Base-by-base conservation (phyloP, 208 protist species). In the Wallacemonas rigidus region DNA sequence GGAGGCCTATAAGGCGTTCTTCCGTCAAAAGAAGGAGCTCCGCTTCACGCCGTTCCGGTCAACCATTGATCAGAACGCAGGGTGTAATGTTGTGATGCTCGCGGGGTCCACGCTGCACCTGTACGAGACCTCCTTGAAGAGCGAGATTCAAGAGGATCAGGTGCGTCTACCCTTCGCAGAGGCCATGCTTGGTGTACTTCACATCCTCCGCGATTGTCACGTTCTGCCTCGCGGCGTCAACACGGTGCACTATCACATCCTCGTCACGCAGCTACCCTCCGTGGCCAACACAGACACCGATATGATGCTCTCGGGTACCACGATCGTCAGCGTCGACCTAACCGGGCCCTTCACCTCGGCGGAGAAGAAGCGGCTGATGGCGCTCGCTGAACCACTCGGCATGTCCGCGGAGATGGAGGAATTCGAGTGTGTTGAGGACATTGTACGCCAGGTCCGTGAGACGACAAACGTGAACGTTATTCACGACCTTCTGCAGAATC, bases 161-260 rank as follows among this genome's bases (percentile, higher is more conserved):
- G 85, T 95, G 51, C 88, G 90, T n/a, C 71, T 80, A 50, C 86
- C 71, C 62, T 95, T 95, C 72, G 87, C 88, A 5, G 86, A 93
- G 77, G 81, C 89, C 48, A 87, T 95, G 86, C 76, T 95, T 2
- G 90, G 90, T 50, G 74, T 95, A 35, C 69, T 93, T 40, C 86
- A 95, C 68, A 62, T 91, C 1, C 48, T 90, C 3, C 76, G 81
- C 17, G 77, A 88, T 62, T 80, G 82, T 45, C 41, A 65, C 8
- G 72, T 93, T 7, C 67, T 95, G 14, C 79, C 84, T 1, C 81
- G 86, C 9, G 60, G 60, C 4, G 74, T 95, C 15, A 91, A 93
- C 77, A 85, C 86, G 9, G 80, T 95, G 38, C 82, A 91, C 71
- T 95, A 95, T 69, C 90, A 95, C 79, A 84, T 95, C 40, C 80